Base-by-base conservation (phyloP, 2,329 filamentous ascomycete genomes). In the Calonectria hongkongensis region DNA sequence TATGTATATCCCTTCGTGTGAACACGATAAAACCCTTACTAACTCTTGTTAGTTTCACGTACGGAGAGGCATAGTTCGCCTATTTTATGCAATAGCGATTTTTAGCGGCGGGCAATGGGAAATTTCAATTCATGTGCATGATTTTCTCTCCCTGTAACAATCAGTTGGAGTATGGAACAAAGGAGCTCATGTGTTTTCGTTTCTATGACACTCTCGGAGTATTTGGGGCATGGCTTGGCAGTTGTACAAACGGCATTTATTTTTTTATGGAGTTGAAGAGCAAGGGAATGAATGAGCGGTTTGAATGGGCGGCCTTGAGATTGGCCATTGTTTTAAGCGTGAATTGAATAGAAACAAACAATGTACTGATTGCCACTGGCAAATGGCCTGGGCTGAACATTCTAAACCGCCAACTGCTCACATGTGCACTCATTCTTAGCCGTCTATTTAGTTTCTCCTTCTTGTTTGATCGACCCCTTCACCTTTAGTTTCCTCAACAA, bases 51-150 rank as follows among this genome's bases (percentile, higher is more conserved):
- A 86, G 85, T 48, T 87, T 86, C 71, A 81, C 79, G 13, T 87
- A 87, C 68, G 82, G 81, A 21, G 85, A 87, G 69, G 81, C 84
- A 54, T 87, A 83, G 73, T 39, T 41, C 45, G n/a, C 47, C 50
- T 27, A 65, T 66, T 39, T 60, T 4, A 28, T 33, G 27, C 16
- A 33, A 51, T 25, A 10, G 39, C 51, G 27, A 54, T 27, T 10
- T 13, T 21, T 33, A 18, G 6, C 18, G 41, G 47, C 51, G 45
- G 36, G 27, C n/a, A 48, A 54, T 56, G 47, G 33, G 18, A 36
- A 28, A 12, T 41, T 58, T 56, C 27, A n/a, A 45, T 51, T 30
- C 36, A 45, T 6, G 30, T 25, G 33, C 15, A 63, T 68, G 30
- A 68, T 27, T 51, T 63, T 33, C 48, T 60, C 51, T 48, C 28